Evolutionary conservation across 345 rosid species (phyloP).

Genomic region (Lepidium aucheri): DNA sequence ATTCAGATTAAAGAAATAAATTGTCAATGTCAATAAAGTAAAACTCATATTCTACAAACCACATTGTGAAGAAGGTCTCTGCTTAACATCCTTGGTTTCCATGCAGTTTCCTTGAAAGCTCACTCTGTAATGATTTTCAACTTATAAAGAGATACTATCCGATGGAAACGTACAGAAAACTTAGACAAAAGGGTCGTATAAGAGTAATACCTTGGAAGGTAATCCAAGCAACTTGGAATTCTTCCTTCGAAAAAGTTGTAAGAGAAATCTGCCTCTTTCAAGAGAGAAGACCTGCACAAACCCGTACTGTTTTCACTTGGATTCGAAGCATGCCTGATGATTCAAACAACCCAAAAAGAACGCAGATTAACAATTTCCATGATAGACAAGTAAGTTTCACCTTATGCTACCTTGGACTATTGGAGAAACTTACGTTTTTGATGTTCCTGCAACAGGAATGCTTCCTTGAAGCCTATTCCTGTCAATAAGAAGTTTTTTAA

Average conservation of each 20-base stretch:
- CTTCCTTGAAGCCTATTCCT: slow-evolving; percentile 82
- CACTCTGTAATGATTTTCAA: slow-evolving; percentile 33
- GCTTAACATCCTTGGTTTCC: slow-evolving; percentile 45
- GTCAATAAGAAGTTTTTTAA: slow-evolving; percentile 66
- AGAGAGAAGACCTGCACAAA: slow-evolving; percentile 59
- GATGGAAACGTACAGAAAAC: background rate
- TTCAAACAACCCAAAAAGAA: background rate
- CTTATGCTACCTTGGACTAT: background rate
- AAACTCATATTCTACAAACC: slow-evolving; percentile 37
- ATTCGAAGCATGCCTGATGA: slow-evolving; percentile 40
- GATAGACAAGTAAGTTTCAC: background rate
- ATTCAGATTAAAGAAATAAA: background rate
- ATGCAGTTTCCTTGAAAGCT: slow-evolving; percentile 96
- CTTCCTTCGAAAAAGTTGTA: slow-evolving; percentile 74
- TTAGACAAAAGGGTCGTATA: background rate
- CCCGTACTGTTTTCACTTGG: slow-evolving; percentile 45
- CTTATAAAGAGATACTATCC: background rate
- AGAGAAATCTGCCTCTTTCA: slow-evolving; percentile 73
- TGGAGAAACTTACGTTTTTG: slow-evolving; percentile 6
- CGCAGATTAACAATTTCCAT: background rate
- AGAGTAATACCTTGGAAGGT: slow-evolving; percentile 64
- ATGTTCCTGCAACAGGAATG: slow-evolving; percentile 40
- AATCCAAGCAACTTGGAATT: slow-evolving; percentile 69
- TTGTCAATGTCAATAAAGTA: background rate
- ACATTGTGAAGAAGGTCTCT: slow-evolving; percentile 62